phyloP scores from a whole-genome alignment of 169 alveolate genomes.

The Cystoisospora suis region DNA sequence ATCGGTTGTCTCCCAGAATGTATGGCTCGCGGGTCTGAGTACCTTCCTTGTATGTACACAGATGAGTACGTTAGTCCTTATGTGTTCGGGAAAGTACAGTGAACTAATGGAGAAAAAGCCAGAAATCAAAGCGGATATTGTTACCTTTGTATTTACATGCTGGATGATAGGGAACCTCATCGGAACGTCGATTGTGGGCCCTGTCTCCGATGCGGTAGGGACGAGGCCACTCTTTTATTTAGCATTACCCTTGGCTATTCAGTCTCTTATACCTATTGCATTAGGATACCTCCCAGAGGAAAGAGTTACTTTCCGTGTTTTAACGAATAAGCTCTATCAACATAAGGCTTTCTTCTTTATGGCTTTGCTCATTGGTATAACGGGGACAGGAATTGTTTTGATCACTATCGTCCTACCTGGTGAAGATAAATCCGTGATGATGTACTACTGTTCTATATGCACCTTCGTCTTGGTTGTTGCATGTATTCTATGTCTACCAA shows the following conservation, averaged over 20 bases:
- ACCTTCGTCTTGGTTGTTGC: slow-evolving; percentile 6
- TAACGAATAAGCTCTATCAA: not conserved
- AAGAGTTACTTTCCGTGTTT: not conserved
- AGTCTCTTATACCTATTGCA: slow-evolving; percentile 48
- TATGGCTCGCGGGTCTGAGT: slow-evolving; percentile 41
- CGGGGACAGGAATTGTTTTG: not conserved
- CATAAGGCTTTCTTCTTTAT: not conserved
- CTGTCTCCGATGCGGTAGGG: slow-evolving; percentile 56
- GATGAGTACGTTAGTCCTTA: slow-evolving; percentile 42
- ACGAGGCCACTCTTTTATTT: slow-evolving; percentile 43
- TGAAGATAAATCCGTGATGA: not conserved
- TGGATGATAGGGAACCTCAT: slow-evolving; percentile 59
- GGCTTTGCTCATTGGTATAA: not conserved
- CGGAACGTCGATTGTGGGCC: slow-evolving; percentile 60
- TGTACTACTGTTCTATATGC: not conserved
- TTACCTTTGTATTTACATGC: slow-evolving; percentile 50
- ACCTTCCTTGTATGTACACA: slow-evolving; percentile 49
- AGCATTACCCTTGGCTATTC: slow-evolving; percentile 54
- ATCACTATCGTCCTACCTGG: not conserved
- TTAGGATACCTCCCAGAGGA: slow-evolving; percentile 53
- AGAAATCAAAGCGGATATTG: slow-evolving; percentile 45
- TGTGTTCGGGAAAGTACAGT: slow-evolving; percentile 60
- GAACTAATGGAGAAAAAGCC: slow-evolving; percentile 47
- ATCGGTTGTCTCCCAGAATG: not conserved
- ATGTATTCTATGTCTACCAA: slow-evolving; percentile 36